phyloP scores from a whole-genome alignment of 2,329 filamentous ascomycete genomes.

The Neonectria magnoliae region DNA sequence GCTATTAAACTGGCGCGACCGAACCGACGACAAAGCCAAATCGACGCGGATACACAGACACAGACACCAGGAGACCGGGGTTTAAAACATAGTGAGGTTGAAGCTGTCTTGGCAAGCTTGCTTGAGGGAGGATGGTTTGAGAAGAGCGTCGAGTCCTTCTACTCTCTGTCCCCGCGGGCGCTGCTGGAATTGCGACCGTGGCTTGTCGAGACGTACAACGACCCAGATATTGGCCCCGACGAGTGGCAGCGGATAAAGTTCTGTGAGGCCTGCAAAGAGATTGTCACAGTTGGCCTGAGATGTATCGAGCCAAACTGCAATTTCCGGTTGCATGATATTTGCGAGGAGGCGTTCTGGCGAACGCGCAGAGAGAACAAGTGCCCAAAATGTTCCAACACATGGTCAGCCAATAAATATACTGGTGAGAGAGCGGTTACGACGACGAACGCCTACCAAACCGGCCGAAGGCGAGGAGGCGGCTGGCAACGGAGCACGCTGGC shows the following conservation, averaged over 20 bases:
- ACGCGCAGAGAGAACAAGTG: slow-evolving; percentile 71
- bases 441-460: slow-evolving; percentile 60
- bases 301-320: slow-evolving; percentile 75
- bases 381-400: slow-evolving; percentile 66
- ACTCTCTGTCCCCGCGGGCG: slow-evolving; percentile 77
- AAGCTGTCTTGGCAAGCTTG: slow-evolving; percentile 74
- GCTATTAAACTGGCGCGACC: slow-evolving; percentile 75
- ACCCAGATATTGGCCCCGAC: slow-evolving; percentile 67
- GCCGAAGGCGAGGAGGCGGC: slow-evolving; percentile 49
- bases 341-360: slow-evolving; percentile 77
- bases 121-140: slow-evolving; percentile 88
- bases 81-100: slow-evolving; percentile 81
- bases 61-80: slow-evolving; percentile 59
- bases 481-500: slow-evolving; percentile 47
- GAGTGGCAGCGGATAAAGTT: slow-evolving; percentile 82
- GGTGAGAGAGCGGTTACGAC: slow-evolving; percentile 67
- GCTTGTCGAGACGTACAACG: slow-evolving; percentile 91
- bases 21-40: slow-evolving; percentile 49
- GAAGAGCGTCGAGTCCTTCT: slow-evolving; percentile 76
- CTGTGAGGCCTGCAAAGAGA: slow-evolving; percentile 88
- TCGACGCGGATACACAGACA: slow-evolving; percentile 46
- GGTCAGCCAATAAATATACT: slow-evolving; percentile 61
- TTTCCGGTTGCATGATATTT: slow-evolving; percentile 80
- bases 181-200: slow-evolving; percentile 87
- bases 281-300: slow-evolving; percentile 85